These are phyloP conservation scores for Sungouiella thailandica DNA, from an alignment of 805 yeast species.

Conservation along the genomic window DNA sequence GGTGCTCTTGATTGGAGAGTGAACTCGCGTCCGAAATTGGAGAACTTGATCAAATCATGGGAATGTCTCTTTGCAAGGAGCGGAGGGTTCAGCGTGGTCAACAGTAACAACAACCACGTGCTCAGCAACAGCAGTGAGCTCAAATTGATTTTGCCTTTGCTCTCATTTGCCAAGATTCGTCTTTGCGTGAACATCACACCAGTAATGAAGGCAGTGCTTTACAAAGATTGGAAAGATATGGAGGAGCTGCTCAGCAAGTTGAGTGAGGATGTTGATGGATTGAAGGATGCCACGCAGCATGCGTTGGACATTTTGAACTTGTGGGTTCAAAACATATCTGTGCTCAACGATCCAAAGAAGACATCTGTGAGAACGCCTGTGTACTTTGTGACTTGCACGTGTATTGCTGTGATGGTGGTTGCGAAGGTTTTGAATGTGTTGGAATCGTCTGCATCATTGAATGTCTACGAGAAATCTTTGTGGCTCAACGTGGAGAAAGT, in stretches of 20 bases:
- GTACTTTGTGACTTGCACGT: conserved; percentile 66
- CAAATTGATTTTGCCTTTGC: conserved; percentile 62
- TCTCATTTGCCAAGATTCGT: conserved; percentile 62
- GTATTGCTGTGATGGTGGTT: conserved; percentile 55
- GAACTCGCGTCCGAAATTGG: conserved; percentile 54
- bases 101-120: conserved; percentile 43
- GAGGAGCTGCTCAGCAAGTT: conserved; percentile 45
- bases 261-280: conserved; percentile 51
- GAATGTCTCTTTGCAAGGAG: conserved; percentile 56
- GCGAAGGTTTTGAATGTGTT: conserved; percentile 57
- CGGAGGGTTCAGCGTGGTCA: conserved; percentile 58
- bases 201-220: conserved; percentile 54
- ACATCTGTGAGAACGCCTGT: conserved; percentile 72
- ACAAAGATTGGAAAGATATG: conserved; percentile 67
- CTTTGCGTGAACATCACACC: conserved; percentile 59
- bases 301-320: conserved; percentile 56
- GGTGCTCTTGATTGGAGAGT: conserved; percentile 54
- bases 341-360: conserved; percentile 58
- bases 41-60: conserved; percentile 59
- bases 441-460: conserved; percentile 34
- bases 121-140: conserved; percentile 52
- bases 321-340: conserved; percentile 71
- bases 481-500: conserved; percentile 63
- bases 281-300: conserved; percentile 57
- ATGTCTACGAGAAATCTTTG: conserved; percentile 47